Base-by-base conservation (phyloP, 352 stramenopile species). In the Phytophthora pluvialis region DNA sequence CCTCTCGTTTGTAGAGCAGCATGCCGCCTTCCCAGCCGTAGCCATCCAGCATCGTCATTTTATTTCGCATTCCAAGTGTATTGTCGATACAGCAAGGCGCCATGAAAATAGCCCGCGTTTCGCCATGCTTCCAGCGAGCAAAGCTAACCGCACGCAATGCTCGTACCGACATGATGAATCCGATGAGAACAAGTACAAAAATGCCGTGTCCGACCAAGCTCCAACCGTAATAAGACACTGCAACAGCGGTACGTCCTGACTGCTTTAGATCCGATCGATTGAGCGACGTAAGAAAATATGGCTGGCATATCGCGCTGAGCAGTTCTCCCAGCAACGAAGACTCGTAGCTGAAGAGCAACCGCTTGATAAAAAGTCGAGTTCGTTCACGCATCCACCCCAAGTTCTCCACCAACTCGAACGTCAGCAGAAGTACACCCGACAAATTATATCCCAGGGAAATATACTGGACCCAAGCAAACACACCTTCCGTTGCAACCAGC, bases 391-490 rank as follows among this genome's bases (percentile, higher is more conserved):
- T 28, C 40, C 43, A 64, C 2, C 39, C 32, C 28, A 58, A 16
- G n/a, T 64, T 68, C 29, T 68, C 60, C 9, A 68, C 15, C 21
- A 63, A 21, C n/a, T 68, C 60, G 18, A 63, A 68, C 10, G 46
- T 15, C 7, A 63, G 31, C n/a, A 68, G 13, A 15, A 68, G 40
- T 10, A 71, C 15, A 4, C 61, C 65, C 5, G 66, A 71, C 12
- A 74, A 39, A 39, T 74, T 74, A 46, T 71, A 74, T n/a, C 66
- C 66, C 18, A 74, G 52, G 0, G 66, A 71, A 25, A 60, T 60
- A 43, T 67, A 74, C 54, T 74, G 66, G 3, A 71, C 32, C 43
- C 60, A 57, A 7, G 66, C 60, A 8, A 71, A 38, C 3, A 47
- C 12, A 3, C 66, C 66, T 42, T 74, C 66, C 0, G 53, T 74